These are phyloP conservation scores for Anisodus acutangulus DNA, from an alignment of 257 asterid species.

Conservation along the genomic window DNA sequence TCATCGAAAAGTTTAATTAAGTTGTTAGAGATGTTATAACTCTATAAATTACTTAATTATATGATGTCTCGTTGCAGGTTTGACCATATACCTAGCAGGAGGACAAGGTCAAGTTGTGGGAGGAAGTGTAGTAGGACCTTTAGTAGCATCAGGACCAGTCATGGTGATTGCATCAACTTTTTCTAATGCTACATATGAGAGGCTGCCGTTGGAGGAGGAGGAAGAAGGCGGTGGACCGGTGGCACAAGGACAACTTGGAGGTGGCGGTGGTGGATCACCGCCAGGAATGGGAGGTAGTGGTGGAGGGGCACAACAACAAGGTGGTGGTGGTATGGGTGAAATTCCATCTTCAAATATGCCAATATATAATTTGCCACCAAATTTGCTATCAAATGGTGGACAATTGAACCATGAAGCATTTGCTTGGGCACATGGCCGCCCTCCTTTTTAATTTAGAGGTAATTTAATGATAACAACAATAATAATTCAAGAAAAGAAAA, in stretches of 20 bases:
- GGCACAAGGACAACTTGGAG: conserved; percentile 39
- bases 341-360: conserved; percentile 42
- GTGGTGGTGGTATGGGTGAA: conserved; percentile 48
- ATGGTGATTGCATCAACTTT: conserved; percentile 74
- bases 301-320: conserved; percentile 40
- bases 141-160: conserved; percentile 68
- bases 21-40: not conserved
- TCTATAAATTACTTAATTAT: not conserved
- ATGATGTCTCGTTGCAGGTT: conserved; percentile 31
- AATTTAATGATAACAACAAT: conserved; percentile 14
- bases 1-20: not conserved
- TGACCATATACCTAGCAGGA: conserved; percentile 66
- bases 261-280: conserved; percentile 44
- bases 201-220: conserved; percentile 64
- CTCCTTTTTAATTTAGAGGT: conserved; percentile 48
- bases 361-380: conserved; percentile 43
- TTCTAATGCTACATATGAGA: conserved; percentile 69
- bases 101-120: conserved; percentile 74
- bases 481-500: not conserved
- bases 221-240: conserved; percentile 43
- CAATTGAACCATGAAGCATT: conserved; percentile 55
- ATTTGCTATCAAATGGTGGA: conserved; percentile 51
- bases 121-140: conserved; percentile 65
- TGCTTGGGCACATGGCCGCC: conserved; percentile 65
- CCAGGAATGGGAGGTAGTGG: conserved; percentile 45